A percentile compares a stretch with the other conserved stretches of the same genome.
Evolutionary conservation across 176 grass and related monocot species (phyloP).

Genomic region (Cymbopogon citratus): DNA sequence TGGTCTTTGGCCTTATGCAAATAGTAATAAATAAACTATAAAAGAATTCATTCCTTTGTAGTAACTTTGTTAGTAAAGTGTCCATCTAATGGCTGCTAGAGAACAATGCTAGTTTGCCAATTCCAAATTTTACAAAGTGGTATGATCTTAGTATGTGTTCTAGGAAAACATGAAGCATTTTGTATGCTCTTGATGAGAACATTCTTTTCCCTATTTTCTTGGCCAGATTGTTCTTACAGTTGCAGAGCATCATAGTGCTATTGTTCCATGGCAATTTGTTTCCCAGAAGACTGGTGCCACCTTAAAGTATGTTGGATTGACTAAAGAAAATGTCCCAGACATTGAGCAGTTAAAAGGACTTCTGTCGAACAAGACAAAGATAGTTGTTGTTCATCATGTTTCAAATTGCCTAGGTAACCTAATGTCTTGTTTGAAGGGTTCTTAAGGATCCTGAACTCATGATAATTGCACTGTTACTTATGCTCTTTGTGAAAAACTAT

Average conservation of each 20-base stretch:
- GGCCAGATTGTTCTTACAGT: slow-evolving; percentile 74
- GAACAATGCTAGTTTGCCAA: neutral
- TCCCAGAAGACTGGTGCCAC: slow-evolving; percentile 69
- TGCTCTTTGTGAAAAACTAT: neutral
- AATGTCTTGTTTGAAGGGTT: slow-evolving; percentile 2
- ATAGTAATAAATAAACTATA: no score
- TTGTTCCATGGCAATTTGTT: slow-evolving; percentile 89
- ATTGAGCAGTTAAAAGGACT: slow-evolving; percentile 76
- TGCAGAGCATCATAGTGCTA: slow-evolving; percentile 89
- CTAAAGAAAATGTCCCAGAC: slow-evolving; percentile 80
- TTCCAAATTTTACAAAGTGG: neutral
- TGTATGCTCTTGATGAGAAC: slow-evolving; percentile 13
- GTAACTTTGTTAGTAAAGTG: neutral
- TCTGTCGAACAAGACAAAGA: slow-evolving; percentile 82
- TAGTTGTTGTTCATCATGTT: slow-evolving; percentile 85
- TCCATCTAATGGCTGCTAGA: slow-evolving; percentile 11
- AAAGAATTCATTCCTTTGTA: slow-evolving; percentile 14
- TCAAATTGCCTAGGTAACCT: slow-evolving; percentile 75
- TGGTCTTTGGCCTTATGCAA: neutral
- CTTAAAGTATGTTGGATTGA: slow-evolving; percentile 86
- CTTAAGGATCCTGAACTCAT: slow-evolving; percentile 4
- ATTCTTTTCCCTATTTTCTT: slow-evolving; percentile 5
- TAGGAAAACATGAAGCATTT: neutral
- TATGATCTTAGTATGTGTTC: neutral
- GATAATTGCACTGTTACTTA: neutral